Evolutionary conservation across 345 rosid genomes (phyloP).

Genomic region (Rubroshorea leprosula): DNA sequence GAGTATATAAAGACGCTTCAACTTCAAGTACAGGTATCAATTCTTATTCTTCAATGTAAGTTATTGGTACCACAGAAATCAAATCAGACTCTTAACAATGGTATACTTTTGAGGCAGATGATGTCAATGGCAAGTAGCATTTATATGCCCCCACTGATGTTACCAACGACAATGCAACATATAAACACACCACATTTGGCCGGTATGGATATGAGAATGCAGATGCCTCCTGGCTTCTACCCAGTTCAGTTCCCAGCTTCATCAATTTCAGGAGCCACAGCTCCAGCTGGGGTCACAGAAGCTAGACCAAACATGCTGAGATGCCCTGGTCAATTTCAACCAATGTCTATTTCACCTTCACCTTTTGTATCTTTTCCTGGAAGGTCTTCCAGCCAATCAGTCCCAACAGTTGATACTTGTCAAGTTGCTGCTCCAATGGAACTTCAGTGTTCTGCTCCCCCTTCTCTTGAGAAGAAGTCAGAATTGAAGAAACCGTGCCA

Average conservation of each 20-base stretch:
- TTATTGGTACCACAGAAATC: neutral
- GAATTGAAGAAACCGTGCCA: neutral
- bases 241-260: constrained; percentile 24
- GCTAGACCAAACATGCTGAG: constrained; percentile 22
- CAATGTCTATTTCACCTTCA: constrained; percentile 18
- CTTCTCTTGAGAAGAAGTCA: neutral
- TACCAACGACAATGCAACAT: constrained; percentile 31
- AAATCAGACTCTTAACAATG: constrained; percentile 2
- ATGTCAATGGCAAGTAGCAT: constrained; percentile 46
- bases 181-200: constrained; percentile 25
- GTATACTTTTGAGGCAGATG: constrained; percentile 32
- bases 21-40: constrained; percentile 66
- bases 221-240: constrained; percentile 24
- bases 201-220: constrained; percentile 35
- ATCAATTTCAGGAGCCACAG: constrained; percentile 15
- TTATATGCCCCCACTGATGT: constrained; percentile 36
- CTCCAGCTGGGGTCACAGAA: constrained; percentile 18
- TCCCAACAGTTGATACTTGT: constrained; percentile 10
- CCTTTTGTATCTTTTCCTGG: constrained; percentile 21
- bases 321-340: constrained; percentile 22
- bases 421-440: constrained; percentile 8
- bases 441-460: constrained; percentile 16
- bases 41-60: neutral
- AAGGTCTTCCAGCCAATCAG: constrained; percentile 13
- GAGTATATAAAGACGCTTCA: constrained; percentile 62